Conservation (phyloP, 768 basidiomycete genomes). For the Russula abietina region DNA sequence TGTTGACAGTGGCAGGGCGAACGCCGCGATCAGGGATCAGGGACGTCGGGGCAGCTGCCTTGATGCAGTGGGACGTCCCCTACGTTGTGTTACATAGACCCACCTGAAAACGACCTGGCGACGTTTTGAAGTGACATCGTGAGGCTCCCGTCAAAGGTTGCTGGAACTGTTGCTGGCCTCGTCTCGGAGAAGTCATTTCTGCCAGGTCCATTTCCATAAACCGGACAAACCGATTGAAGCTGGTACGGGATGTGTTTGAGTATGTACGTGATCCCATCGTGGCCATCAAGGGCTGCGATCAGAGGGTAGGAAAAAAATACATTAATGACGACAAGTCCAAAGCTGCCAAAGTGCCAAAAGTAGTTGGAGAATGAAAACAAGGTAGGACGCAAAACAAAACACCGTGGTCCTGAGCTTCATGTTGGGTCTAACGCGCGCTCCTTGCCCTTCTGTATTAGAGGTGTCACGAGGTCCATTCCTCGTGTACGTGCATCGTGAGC, state of each 20-base stretch:
- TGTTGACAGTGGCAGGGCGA: neutral
- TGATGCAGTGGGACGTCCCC: neutral
- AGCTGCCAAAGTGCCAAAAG: slow-evolving; percentile 3
- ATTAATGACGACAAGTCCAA: slow-evolving; percentile 8
- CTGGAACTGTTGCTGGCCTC: neutral
- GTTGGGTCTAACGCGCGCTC: slow-evolving; percentile 34
- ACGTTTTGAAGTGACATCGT: neutral
- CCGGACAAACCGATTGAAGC: neutral
- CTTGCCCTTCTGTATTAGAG: slow-evolving; percentile 44
- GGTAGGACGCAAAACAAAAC: neutral
- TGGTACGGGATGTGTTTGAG: neutral
- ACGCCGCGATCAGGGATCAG: neutral
- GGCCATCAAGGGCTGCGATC: neutral
- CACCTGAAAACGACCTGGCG: neutral
- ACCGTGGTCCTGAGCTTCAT: neutral
- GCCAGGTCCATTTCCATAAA: neutral
- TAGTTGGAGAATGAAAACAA: neutral
- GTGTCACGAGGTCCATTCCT: slow-evolving; percentile 37
- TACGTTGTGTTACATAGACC: too few relatives aligned
- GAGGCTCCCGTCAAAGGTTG: neutral
- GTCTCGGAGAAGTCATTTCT: neutral
- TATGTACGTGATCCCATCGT: neutral
- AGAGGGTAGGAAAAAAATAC: slow-evolving; percentile 8
- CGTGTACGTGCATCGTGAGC: slow-evolving; percentile 31
- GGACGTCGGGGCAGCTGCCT: neutral